phyloP scores from a whole-genome alignment of 148 eudicot species.

The Persicaria tinctoria region DNA sequence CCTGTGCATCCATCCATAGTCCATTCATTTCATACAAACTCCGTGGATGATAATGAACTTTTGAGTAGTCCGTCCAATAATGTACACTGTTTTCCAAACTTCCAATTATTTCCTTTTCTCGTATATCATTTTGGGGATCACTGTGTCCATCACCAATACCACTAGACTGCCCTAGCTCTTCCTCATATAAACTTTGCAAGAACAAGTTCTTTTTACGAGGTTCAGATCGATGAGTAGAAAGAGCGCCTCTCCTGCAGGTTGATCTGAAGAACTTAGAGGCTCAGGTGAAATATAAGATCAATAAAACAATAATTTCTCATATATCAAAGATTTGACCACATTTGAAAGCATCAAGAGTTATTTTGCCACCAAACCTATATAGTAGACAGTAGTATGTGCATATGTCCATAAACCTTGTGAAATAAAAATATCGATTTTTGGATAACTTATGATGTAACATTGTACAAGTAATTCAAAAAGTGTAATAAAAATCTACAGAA shows the following conservation, averaged over 20 bases:
- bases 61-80: constrained; percentile 91
- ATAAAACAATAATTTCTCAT: background rate
- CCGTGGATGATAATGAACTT: constrained; percentile 89
- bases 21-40: constrained; percentile 83
- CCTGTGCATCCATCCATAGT: constrained; percentile 50
- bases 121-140: constrained; percentile 34
- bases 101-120: constrained; percentile 53
- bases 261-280: constrained; percentile 15
- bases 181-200: constrained; percentile 68
- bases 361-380: background rate
- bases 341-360: background rate
- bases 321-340: background rate
- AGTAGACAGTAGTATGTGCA: background rate
- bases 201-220: constrained; percentile 72
- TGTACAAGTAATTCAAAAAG: background rate
- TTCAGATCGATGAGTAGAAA: constrained; percentile 55
- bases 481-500: background rate
- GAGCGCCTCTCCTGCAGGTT: constrained; percentile 60
- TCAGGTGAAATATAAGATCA: background rate
- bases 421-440: background rate
- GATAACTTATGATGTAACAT: background rate
- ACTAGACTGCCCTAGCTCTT: constrained; percentile 33
- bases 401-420: background rate
- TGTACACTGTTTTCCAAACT: constrained; percentile 64
- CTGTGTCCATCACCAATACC: constrained; percentile 21